Evolutionary conservation across 768 basidiomycete genomes (phyloP), one percentile per base, ranked within the genome.

Genomic region (Melanogaster broomeanus): DNA sequence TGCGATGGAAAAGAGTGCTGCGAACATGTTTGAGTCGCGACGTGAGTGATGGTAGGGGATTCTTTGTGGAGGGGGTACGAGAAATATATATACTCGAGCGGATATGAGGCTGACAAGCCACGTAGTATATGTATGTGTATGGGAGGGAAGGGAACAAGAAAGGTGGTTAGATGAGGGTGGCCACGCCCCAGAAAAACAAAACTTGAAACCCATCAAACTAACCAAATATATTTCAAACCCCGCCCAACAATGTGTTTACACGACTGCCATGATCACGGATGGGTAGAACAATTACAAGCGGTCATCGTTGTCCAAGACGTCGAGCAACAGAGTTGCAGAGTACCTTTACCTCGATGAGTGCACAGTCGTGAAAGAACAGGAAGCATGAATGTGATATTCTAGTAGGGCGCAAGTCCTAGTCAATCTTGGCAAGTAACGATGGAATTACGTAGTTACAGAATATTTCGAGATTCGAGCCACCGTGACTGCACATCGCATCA

Each of bases 1-100:
- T 62, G 86, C 76, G 73, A 81, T 66, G 53, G 79, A 78, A 88
- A 89, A 45, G 88, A 91, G 72, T 73, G 90, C 88, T 75, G 82
- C 73, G 80, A 84, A 84, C 90, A 91, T 92, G 71, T 68, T 70
- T 59, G 56, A 54, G 55, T 56, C 35, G 57, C 30, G 34, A 56
- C 22, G 45, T 19, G 34, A 21, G 34, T 30, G 27, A 42, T 35
- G 10, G 38, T 13, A 25, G 30, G 13, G 24, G 34, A 7, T 19
- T 16, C 27, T 51, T 39, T 10, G 28, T 44, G 22, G 18, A 37
- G 48, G n/a, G 18, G 31, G 19, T 28, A 28, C 28, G n/a, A 45
- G 35, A 15, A 8, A 46, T 38, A 49, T 58, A 56, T 57, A 57
- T 58, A 60, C 33, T 31, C 19, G 21, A 3, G 12, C 55, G 57